A percentile compares a stretch with the other conserved stretches of the same genome.
These are phyloP conservation scores for Cladosporium sp. DNA, from an alignment of 2,329 filamentous ascomycete species.

Conservation along the genomic window DNA sequence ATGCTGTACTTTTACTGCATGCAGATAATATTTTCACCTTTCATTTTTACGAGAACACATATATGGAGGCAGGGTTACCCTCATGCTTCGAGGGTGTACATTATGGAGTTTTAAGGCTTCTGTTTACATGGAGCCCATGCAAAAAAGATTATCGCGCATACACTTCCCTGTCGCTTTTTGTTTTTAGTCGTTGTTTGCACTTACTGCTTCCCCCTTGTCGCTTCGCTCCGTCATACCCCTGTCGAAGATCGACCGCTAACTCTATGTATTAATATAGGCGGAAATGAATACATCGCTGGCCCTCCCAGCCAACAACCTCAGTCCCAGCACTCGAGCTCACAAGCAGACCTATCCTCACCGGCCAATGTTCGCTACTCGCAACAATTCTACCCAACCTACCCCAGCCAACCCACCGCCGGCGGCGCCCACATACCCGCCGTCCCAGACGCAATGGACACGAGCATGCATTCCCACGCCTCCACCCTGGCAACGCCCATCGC, in stretches of 20 bases:
- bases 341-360: conserved; percentile 46
- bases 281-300: conserved; percentile 55
- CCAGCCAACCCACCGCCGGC: conserved; percentile 52
- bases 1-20: conserved; percentile 21
- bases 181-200: conserved; percentile 28
- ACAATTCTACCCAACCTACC: conserved; percentile 70
- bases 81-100: conserved; percentile 19
- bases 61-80: conserved; percentile 22
- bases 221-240: conserved; percentile 19
- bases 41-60: conserved; percentile 20
- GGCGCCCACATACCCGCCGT: conserved; percentile 62
- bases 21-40: conserved; percentile 11
- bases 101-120: conserved; percentile 21
- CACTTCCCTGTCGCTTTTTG: conserved; percentile 26
- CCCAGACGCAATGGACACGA: conserved; percentile 51
- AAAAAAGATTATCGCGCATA: background rate
- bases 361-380: conserved; percentile 70
- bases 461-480: conserved; percentile 31
- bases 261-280: conserved; percentile 46
- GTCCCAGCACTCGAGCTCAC: conserved; percentile 57
- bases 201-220: conserved; percentile 18
- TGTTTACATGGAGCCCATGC: conserved; percentile 17
- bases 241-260: conserved; percentile 37
- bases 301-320: conserved; percentile 61
- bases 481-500: conserved; percentile 29